Conservation (phyloP, 148 eudicot species). For the Beta vulgaris region DNA sequence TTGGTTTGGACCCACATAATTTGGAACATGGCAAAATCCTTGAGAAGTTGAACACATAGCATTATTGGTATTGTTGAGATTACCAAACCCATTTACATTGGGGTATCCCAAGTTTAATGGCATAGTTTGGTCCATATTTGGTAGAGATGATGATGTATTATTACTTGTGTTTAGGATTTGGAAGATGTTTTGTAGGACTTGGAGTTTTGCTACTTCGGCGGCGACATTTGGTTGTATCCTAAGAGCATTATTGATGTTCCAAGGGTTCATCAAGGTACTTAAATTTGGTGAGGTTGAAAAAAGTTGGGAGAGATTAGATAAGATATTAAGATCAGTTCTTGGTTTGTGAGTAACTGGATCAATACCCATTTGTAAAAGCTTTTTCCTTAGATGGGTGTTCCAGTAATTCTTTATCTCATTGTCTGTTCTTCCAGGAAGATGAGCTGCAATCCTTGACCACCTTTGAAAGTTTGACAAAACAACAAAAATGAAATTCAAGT, state of each 20-base stretch:
- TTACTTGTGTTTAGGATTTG: slow-evolving; percentile 39
- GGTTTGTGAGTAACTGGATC: slow-evolving; percentile 60
- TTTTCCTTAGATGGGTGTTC: slow-evolving; percentile 63
- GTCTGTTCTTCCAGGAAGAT: slow-evolving; percentile 63
- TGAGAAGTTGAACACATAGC: slow-evolving; percentile 22
- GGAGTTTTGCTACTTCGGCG: slow-evolving; percentile 47
- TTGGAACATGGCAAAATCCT: slow-evolving; percentile 11
- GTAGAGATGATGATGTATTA: neutral
- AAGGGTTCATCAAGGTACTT: slow-evolving; percentile 32
- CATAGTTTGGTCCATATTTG: slow-evolving; percentile 17
- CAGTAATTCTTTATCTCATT: slow-evolving; percentile 68
- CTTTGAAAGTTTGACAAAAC: slow-evolving; percentile 16
- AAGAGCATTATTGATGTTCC: slow-evolving; percentile 37
- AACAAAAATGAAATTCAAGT: neutral
- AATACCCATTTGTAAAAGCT: slow-evolving; percentile 48
- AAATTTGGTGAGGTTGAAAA: slow-evolving; percentile 36
- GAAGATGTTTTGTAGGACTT: slow-evolving; percentile 50
- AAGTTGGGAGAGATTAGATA: slow-evolving; percentile 45
- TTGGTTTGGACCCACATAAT: slow-evolving; percentile 14
- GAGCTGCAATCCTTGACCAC: slow-evolving; percentile 64
- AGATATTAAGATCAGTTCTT: slow-evolving; percentile 38
- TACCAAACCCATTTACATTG: slow-evolving; percentile 12
- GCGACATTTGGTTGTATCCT: slow-evolving; percentile 32
- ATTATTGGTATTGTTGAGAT: neutral
- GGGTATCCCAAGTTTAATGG: slow-evolving; percentile 21